These are phyloP conservation scores for Xylariaceae sp. DNA, from an alignment of 2,329 filamentous ascomycete species.

Conservation along the genomic window DNA sequence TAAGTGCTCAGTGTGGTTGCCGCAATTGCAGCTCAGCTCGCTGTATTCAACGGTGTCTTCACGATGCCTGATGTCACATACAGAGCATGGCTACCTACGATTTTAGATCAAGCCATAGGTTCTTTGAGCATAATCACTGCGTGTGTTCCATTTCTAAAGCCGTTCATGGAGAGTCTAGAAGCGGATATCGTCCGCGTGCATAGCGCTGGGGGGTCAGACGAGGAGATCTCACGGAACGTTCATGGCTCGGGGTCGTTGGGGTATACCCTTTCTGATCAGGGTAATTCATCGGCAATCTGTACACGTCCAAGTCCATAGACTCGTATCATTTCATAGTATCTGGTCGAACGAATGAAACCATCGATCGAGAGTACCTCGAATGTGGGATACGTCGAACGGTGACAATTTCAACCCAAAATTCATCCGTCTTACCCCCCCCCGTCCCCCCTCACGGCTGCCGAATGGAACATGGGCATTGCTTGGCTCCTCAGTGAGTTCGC, in stretches of 20 bases:
- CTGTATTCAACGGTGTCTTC: not conserved
- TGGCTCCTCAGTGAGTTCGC: no score
- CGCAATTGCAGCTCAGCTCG: not conserved
- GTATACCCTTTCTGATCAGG: not conserved
- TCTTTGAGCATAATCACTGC: not conserved
- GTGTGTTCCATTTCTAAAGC: not conserved
- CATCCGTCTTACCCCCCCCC: no score
- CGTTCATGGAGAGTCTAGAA: not conserved
- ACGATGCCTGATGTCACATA: not conserved
- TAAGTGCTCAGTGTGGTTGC: not conserved
- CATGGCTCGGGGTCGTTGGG: no score
- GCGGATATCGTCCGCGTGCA: not conserved
- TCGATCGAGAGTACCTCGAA: no score
- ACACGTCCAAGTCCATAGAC: not conserved
- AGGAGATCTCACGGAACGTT: not conserved
- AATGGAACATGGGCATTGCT: no score
- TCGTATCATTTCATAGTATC: not conserved
- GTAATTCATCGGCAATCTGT: not conserved
- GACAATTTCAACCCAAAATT: no score
- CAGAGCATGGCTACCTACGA: not conserved
- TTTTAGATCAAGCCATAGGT: not conserved
- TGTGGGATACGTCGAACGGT: no score
- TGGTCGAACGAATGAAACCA: no score
- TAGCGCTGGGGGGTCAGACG: not conserved
- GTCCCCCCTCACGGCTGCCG: no score